Evolutionary conservation across 2,329 filamentous ascomycete genomes (phyloP), one percentile per base, ranked within the genome.

Genomic region (Byssoonygena ceratinophila): DNA sequence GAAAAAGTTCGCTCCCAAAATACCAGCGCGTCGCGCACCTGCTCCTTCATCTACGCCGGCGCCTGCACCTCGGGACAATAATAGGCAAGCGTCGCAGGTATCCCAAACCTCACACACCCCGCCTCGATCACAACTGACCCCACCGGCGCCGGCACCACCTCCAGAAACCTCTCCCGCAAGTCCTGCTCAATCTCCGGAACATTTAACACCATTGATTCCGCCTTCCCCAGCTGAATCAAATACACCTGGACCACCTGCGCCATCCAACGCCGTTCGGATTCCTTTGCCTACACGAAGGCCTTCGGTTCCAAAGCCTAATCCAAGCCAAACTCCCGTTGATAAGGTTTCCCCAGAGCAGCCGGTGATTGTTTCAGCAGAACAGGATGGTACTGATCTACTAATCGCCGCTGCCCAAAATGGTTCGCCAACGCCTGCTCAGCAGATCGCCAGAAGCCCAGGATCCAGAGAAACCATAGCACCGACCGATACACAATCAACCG

Each of bases 1-100:
- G 67, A 85, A 85, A 71, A 85, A 86, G 69, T 87, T 88, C 71
- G 85, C 85, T 65, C 84, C 84, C 41, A 87, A 85, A 71, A 78
- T 79, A 58, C 79, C 78, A 31, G 73, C 75, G 58, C 78, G 82
- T 62, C 74, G 76, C 54, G 71, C 75, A 56, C 72, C 44, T 36
- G 45, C 55, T 37, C 11, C 49, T 51, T 32, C 49, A 5, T 12
- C 50, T 31, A 23, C 48, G 14, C 51, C 54, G n/a, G 32, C 36
- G 4, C 39, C 52, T 31, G 31, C 34, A 3, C 8, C 52, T 40
- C 45, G 46, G 34, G 51, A 43, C 41, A 41, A 50, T 25, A 34
- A 7, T 29, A 18, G 12, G 23, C 50, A 23, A 41, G 29, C 45
- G 6, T 37, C 52, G 36, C 52, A 53, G n/a, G 41, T 18, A 4